These are phyloP conservation scores for Rhynchosporium graminicola DNA, from an alignment of 2,329 filamentous ascomycete species.

Conservation along the genomic window DNA sequence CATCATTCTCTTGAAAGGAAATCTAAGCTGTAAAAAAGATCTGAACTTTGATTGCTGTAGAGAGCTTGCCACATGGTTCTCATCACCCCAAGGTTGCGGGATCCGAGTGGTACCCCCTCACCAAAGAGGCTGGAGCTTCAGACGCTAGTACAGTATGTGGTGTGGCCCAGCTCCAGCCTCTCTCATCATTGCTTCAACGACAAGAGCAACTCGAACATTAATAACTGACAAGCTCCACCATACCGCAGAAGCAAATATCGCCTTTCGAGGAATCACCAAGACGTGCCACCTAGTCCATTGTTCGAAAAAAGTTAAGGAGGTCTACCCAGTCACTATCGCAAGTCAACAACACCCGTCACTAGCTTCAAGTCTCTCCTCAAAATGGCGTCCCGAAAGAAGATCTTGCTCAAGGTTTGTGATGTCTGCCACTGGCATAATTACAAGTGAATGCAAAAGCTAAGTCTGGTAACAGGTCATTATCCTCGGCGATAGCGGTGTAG, in stretches of 20 bases:
- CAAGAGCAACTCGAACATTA: constrained; percentile 20
- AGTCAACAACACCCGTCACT: constrained; percentile 17
- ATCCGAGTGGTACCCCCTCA: neutral
- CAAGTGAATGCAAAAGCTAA: constrained; percentile 14
- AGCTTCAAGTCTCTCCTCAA: constrained; percentile 18
- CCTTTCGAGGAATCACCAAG: neutral
- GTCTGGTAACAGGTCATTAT: constrained; percentile 78
- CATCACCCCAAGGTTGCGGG: constrained; percentile 21
- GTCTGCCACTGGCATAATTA: neutral
- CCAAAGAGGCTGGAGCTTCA: constrained; percentile 27
- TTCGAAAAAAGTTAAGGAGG: neutral
- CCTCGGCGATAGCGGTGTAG: constrained; percentile 96
- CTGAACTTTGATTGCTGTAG: constrained; percentile 12
- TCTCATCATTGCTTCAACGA: constrained; percentile 4
- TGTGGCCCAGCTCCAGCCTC: constrained; percentile 13
- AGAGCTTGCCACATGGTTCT: constrained; percentile 1
- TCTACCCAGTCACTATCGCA: constrained; percentile 31
- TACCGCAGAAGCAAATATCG: neutral
- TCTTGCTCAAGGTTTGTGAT: constrained; percentile 60
- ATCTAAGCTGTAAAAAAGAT: neutral
- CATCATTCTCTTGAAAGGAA: neutral
- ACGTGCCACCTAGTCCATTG: neutral
- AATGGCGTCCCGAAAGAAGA: constrained; percentile 67
- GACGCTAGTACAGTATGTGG: constrained; percentile 20
- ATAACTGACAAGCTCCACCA: constrained; percentile 13